Conservation (phyloP, 2,329 filamentous ascomycete species). For the Truncatella angustata region DNA sequence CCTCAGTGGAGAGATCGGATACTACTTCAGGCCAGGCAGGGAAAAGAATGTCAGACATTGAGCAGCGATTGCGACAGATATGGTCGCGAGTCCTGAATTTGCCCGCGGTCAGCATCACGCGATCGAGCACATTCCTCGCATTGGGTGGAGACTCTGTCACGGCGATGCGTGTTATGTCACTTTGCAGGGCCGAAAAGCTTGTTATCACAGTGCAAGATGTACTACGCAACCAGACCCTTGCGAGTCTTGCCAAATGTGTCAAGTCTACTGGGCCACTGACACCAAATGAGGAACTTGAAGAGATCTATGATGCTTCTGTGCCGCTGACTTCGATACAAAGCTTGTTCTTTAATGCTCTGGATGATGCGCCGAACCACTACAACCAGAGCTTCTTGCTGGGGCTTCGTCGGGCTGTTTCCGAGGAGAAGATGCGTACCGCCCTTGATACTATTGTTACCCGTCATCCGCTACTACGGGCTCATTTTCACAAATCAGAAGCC, state of each 20-base stretch:
- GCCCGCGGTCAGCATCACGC: neutral
- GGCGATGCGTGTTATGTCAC: constrained; percentile 10
- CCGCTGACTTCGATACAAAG: constrained; percentile 3
- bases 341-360: constrained; percentile 7
- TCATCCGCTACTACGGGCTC: constrained; percentile 29
- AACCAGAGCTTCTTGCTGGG: constrained; percentile 11
- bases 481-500: constrained; percentile 20
- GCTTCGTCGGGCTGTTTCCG: neutral
- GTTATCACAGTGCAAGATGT: constrained; percentile 9
- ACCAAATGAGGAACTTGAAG: neutral
- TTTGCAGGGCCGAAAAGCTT: constrained; percentile 2
- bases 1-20: neutral
- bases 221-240: constrained; percentile 5
- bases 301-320: constrained; percentile 8
- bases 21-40: neutral
- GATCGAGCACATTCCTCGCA: constrained; percentile 2
- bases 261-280: neutral
- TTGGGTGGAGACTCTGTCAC: constrained; percentile 12
- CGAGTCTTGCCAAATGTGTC: constrained; percentile 6
- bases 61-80: neutral
- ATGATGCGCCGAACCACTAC: constrained; percentile 1
- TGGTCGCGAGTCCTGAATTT: constrained; percentile 5
- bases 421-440: neutral
- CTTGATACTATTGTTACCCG: constrained; percentile 3
- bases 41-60: neutral